Conservation (phyloP, 179 eudicot species). For the Actinidia arguta region DNA sequence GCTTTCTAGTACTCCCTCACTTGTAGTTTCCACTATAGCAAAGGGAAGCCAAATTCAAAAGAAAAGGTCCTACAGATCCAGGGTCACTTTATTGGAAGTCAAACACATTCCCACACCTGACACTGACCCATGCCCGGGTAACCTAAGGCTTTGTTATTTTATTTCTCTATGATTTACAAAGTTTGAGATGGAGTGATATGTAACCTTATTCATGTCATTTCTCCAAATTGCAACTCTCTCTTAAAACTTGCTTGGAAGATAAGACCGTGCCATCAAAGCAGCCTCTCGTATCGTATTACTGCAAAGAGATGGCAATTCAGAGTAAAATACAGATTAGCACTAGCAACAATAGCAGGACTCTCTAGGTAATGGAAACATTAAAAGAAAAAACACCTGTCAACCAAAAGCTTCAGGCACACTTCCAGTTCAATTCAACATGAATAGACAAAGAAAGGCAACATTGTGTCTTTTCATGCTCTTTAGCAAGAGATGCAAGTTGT, state of each 20-base stretch:
- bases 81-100: not conserved
- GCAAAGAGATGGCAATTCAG: conserved; percentile 38
- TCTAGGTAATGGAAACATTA: not conserved
- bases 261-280: conserved; percentile 98
- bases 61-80: conserved; percentile 2
- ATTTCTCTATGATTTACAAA: conserved; percentile 15
- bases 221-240: conserved; percentile 94
- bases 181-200: not conserved
- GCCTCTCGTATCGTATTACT: conserved; percentile 99
- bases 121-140: not conserved
- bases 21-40: too few species aligned
- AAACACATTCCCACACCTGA: too few species aligned
- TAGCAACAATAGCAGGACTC: not conserved
- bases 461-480: conserved; percentile 90
- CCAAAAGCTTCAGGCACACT: conserved; percentile 90
- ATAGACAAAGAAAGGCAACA: conserved; percentile 93
- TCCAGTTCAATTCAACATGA: conserved; percentile 90
- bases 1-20: too few species aligned
- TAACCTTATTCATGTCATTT: conserved; percentile 91
- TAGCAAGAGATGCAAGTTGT: conserved; percentile 76
- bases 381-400: conserved; percentile 68
- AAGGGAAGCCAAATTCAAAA: not conserved
- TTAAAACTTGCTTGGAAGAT: conserved; percentile 96
- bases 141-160: conserved; percentile 6
- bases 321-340: conserved; percentile 22